phyloP scores from a whole-genome alignment of 192 early-diverging fungal species.

The Backusella macrospora region DNA sequence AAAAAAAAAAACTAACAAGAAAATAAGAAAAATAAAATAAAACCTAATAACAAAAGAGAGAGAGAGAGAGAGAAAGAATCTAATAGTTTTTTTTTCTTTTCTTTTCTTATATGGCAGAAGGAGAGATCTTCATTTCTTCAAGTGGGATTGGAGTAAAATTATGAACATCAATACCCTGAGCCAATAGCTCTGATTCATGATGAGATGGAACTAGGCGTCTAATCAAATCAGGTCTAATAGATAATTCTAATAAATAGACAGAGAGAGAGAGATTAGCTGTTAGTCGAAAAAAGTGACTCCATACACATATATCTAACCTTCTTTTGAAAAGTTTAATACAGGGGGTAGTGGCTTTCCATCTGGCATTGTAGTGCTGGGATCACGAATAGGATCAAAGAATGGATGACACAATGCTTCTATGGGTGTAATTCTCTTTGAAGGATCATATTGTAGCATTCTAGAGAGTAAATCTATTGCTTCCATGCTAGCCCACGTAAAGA shows the following conservation, averaged over 20 bases:
- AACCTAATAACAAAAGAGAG: too few species aligned
- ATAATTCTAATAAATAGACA: slow-evolving; percentile 69
- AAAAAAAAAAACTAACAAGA: too few species aligned
- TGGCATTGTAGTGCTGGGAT: slow-evolving; percentile 76
- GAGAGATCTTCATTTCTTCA: slow-evolving; percentile 43
- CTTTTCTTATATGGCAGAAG: slow-evolving; percentile 25
- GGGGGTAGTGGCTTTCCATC: slow-evolving; percentile 83
- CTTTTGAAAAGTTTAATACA: slow-evolving; percentile 86
- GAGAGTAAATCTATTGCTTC: slow-evolving; percentile 88
- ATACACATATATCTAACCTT: slow-evolving; percentile 51
- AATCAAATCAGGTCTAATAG: slow-evolving; percentile 83
- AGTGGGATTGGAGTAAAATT: slow-evolving; percentile 69
- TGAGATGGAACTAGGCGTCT: slow-evolving; percentile 84
- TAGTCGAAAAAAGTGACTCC: neutral
- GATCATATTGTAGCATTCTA: slow-evolving; percentile 90
- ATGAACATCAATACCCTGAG: slow-evolving; percentile 74
- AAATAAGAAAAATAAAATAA: too few species aligned
- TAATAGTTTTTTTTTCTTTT: neutral
- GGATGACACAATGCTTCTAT: slow-evolving; percentile 91
- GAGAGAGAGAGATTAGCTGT: neutral
- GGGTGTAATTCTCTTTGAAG: slow-evolving; percentile 78
- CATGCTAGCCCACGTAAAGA: slow-evolving; percentile 67
- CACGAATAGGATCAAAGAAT: slow-evolving; percentile 96
- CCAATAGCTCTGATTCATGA: slow-evolving; percentile 58
- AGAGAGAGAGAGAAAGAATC: too few species aligned